Conservation (phyloP, 2,329 filamentous ascomycete species). For the Amylocarpus encephaloides region DNA sequence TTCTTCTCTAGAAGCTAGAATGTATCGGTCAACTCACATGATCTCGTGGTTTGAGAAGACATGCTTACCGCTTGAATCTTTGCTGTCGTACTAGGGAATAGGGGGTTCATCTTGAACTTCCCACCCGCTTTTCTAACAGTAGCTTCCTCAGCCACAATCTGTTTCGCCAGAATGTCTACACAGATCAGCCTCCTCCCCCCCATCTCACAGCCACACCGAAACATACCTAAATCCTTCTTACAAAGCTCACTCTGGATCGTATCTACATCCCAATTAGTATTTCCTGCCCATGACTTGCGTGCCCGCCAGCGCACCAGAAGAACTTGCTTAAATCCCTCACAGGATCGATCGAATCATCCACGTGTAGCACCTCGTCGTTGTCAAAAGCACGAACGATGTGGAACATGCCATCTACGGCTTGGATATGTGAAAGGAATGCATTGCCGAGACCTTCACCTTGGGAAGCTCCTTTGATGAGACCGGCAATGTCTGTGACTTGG, state of each 20-base stretch:
- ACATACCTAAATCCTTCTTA: constrained; percentile 36
- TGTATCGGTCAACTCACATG: neutral
- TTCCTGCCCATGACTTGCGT: neutral
- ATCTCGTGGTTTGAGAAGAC: neutral
- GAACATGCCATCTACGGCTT: constrained; percentile 41
- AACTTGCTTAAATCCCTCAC: constrained; percentile 37
- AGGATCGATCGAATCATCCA: constrained; percentile 42
- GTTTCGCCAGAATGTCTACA: constrained; percentile 36
- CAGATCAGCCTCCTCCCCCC: neutral
- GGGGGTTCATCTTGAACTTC: constrained; percentile 41
- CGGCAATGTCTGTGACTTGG: constrained; percentile 41
- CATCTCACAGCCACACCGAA: neutral
- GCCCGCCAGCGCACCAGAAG: neutral
- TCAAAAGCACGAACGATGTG: constrained; percentile 42
- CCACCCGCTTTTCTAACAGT: constrained; percentile 39
- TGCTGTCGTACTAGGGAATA: constrained; percentile 38
- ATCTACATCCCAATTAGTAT: constrained; percentile 19
- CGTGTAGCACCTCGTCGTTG: constrained; percentile 40
- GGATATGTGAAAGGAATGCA: constrained; percentile 40
- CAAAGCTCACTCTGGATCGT: constrained; percentile 37
- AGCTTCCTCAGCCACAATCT: constrained; percentile 35
- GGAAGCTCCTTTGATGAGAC: constrained; percentile 40
- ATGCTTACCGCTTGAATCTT: constrained; percentile 34
- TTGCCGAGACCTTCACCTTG: constrained; percentile 41
- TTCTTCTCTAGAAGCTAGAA: constrained; percentile 35